Percentiles rank a stretch among this genome's conserved stretches.
These are phyloP conservation scores for Setomelanomma holmii DNA, from an alignment of 2,329 filamentous ascomycete genomes.

Conservation along the genomic window DNA sequence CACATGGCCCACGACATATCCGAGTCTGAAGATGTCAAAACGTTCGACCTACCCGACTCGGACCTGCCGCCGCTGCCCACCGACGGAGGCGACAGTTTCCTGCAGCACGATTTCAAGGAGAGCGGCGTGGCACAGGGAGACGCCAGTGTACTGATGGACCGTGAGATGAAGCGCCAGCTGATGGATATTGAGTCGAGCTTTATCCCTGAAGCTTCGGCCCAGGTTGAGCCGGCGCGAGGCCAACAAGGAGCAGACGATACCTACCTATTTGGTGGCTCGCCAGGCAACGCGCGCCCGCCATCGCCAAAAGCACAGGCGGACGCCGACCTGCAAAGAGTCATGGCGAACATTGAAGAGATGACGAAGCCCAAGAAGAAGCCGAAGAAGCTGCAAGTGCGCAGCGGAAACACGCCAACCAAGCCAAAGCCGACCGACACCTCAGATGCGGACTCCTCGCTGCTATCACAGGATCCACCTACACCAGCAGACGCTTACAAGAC, in stretches of 20 bases:
- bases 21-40: constrained; percentile 41
- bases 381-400: constrained; percentile 28
- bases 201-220: constrained; percentile 60
- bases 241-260: constrained; percentile 54
- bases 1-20: constrained; percentile 37
- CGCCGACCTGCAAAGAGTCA: constrained; percentile 19
- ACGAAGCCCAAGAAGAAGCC: constrained; percentile 31
- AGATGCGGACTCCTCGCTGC: constrained; percentile 32
- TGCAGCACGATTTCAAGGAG: constrained; percentile 39
- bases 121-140: constrained; percentile 44
- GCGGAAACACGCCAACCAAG: constrained; percentile 21
- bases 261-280: constrained; percentile 53
- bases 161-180: constrained; percentile 65
- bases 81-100: constrained; percentile 50
- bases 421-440: constrained; percentile 19
- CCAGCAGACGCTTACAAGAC: constrained; percentile 54
- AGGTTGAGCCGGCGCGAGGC: constrained; percentile 29
- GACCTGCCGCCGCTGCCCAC: constrained; percentile 51
- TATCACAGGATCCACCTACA: constrained; percentile 45
- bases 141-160: constrained; percentile 59
- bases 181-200: constrained; percentile 71
- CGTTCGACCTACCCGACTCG: constrained; percentile 44
- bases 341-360: constrained; percentile 23
- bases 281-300: constrained; percentile 34
- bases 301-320: constrained; percentile 17